Conservation (phyloP, 1,284 basidiomycete genomes). For the Anthracocystis walkeri region DNA sequence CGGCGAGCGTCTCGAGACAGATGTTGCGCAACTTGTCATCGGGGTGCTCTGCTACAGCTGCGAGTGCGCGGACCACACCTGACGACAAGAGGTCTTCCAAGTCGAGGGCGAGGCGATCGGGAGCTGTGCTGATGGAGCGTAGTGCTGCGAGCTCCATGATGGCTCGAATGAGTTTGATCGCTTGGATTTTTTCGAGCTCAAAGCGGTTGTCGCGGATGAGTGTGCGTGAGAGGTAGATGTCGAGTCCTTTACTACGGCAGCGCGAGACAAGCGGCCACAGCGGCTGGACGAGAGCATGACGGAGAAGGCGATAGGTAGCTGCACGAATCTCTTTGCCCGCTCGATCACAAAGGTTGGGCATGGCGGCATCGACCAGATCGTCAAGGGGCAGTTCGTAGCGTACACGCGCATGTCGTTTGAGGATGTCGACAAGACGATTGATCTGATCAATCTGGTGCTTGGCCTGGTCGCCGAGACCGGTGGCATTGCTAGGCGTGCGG, state of each 20-base stretch:
- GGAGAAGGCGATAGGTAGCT: slow-evolving; percentile 85
- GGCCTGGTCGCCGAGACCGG: slow-evolving; percentile 51
- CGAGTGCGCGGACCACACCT: slow-evolving; percentile 77
- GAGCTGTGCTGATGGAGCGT: slow-evolving; percentile 34
- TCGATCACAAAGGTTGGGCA: slow-evolving; percentile 81
- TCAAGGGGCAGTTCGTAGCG: slow-evolving; percentile 79
- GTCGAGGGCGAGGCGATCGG: slow-evolving; percentile 70
- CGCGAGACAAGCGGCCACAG: slow-evolving; percentile 71
- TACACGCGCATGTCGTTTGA: slow-evolving; percentile 82
- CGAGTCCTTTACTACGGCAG: slow-evolving; percentile 77
- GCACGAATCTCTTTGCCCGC: slow-evolving; percentile 82
- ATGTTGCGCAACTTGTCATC: slow-evolving; percentile 89
- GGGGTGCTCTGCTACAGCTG: slow-evolving; percentile 90
- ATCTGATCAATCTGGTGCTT: slow-evolving; percentile 69
- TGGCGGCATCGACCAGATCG: slow-evolving; percentile 78
- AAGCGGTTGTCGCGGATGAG: slow-evolving; percentile 86
- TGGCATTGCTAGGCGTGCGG: slow-evolving; percentile 55
- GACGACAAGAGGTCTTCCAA: slow-evolving; percentile 64
- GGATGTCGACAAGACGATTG: slow-evolving; percentile 77
- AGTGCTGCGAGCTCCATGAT: slow-evolving; percentile 74
- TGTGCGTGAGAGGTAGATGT: slow-evolving; percentile 88
- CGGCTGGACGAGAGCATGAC: slow-evolving; percentile 80
- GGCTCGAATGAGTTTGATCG: slow-evolving; percentile 88
- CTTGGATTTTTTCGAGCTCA: slow-evolving; percentile 90
- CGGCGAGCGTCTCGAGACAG: slow-evolving; percentile 88